phyloP scores from a whole-genome alignment of 176 grass and related monocot genomes.

The Aegilops umbellulata region DNA sequence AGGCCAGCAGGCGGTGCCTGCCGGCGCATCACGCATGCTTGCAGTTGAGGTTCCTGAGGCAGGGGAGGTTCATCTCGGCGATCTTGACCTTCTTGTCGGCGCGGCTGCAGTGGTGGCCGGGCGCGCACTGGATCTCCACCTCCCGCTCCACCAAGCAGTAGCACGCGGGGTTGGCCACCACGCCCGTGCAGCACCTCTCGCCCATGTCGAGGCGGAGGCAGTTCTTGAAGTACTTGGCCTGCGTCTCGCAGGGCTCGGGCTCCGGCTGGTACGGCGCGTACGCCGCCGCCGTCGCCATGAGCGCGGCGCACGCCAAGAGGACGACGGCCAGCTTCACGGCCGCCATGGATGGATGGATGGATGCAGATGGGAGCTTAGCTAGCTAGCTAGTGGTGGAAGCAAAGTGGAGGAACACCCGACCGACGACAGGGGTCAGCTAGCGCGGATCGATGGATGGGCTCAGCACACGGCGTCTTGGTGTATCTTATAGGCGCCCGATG shows the following conservation, averaged over 20 bases:
- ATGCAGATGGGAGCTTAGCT: neutral
- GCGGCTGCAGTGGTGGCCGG: neutral
- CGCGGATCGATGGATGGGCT: neutral
- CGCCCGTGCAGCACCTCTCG: neutral
- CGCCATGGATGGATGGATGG: neutral
- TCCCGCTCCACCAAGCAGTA: slow-evolving; percentile 21
- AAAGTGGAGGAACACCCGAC: neutral
- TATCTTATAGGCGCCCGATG: neutral
- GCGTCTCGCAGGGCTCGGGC: neutral
- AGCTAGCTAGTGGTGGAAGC: neutral
- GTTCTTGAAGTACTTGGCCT: slow-evolving; percentile 15
- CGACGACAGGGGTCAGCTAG: neutral
- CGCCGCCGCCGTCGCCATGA: neutral
- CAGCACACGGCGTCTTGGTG: neutral
- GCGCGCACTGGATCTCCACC: neutral
- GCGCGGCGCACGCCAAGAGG: neutral
- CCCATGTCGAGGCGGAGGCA: neutral
- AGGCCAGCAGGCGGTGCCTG: no score
- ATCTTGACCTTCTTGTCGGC: neutral
- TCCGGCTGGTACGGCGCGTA: neutral
- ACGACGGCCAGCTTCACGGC: neutral
- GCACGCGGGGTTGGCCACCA: neutral
- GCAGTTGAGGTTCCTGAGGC: slow-evolving; percentile 8
- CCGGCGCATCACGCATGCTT: neutral
- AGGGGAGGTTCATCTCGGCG: neutral